Base-by-base conservation (phyloP, 345 rosid species). In the Turnera subulata region DNA sequence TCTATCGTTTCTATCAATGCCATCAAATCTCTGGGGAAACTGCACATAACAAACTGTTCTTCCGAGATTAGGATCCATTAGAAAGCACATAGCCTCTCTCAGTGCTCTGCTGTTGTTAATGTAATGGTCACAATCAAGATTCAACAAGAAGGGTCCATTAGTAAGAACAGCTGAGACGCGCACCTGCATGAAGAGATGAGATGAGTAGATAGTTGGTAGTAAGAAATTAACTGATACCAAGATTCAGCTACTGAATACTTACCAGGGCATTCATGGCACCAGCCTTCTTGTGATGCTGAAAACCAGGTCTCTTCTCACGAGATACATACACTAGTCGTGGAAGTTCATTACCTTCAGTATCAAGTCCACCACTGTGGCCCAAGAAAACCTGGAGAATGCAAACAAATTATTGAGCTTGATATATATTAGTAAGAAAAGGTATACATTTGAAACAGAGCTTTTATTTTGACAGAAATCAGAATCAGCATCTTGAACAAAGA, bases 231-330 rank as follows among this genome's bases (percentile, higher is more conserved):
- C 6, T 14, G 14, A 46, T 1, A 16, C 52, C 29, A 12, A 22
- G 38, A 50, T 17, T 56, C 29, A 25, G 24, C 15, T 37, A 46
- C 60, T 12, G 46, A 56, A 24, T n/a, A 69, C 73, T 69, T 69
- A 70, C 74, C 53, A 70, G 61, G n/a, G 69, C 50, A 63, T 63
- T 70, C 74, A 70, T 70, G 21, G 74, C 74, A 63, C 74, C 74
- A 38, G 73, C 73, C 55, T 69, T 69, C 46, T 69, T 69, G 64
- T 69, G 73, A 57, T 69, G 73, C 63, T 62, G 68, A 46, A 69
- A 69, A 69, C 73, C 73, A 46, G 73, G 73, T 14, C 73, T 63
- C 52, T 69, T 69, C 52, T 69, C 73, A 57, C 68, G 68, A 46
- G 73, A 69, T 20, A 69, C 73, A 58, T 69, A 69, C n/a, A 63